Base-by-base conservation (phyloP, 305 asterid genomes). In the Fraxinus ornus region DNA sequence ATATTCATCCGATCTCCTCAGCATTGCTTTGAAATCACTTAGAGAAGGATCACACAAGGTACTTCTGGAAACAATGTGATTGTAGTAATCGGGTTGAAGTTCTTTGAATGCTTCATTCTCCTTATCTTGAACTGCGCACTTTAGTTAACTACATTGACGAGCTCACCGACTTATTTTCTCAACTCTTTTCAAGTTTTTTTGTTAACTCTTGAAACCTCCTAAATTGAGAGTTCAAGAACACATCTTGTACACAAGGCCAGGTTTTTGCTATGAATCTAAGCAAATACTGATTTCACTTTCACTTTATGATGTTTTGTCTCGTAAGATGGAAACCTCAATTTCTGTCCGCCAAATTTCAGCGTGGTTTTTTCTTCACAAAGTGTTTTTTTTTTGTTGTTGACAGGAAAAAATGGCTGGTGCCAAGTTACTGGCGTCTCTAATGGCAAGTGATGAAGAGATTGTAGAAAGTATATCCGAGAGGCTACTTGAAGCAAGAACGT, bases 371-470 rank as follows among this genome's bases (percentile, higher is more conserved):
- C 49, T 33, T 70, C 24, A 5, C 12, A 0, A 24, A 35, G 28
- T 72, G 44, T 5, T 33, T 76, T 47, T 33, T 76, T 47, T 77
- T 76, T 35, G 4, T 74, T 82, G 39, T 73, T 78, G 28, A 8
- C 90, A 95, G 99, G 99, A 93, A 88, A 92, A 90, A 89, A 82
- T 88, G 86, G 89, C 84, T 0, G 96, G 97, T 24, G 89, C 91
- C 15, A 94, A 93, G 90, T 76, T 95, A 85, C 86, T 95, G n/a
- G 92, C 90, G 75, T 89, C 92, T 77, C 86, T 95, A 19, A 93
- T 94, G 97, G 97, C 93, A 55, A 87, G 94, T n/a, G 98, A 95
- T 75, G 97, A 95, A 81, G 90, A 85, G 79, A 92, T 95, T 15
- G 84, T 95, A 1, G 89, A 88, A 28, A 89, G 88, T 83, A 89